Evolutionary conservation across 345 rosid genomes (phyloP).

Genomic region (Trapa incisa): DNA sequence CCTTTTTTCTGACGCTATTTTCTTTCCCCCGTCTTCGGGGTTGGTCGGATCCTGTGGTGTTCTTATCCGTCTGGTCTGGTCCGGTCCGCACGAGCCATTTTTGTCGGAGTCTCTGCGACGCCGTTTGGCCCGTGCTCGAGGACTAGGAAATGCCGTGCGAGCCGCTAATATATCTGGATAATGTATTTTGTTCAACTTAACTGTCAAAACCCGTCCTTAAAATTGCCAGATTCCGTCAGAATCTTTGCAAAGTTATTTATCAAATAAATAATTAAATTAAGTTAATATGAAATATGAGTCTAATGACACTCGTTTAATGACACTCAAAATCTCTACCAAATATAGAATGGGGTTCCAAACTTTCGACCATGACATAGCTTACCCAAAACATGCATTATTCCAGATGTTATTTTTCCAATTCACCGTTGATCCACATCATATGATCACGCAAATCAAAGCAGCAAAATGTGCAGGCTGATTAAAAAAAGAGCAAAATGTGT

Average conservation of each 20-base stretch:
- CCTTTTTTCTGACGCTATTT: no score
- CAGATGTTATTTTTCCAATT: no score
- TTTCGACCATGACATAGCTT: no score
- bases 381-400: no score
- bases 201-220: conserved; percentile 9
- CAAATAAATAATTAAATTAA: conserved; percentile 74
- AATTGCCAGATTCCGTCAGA: conserved; percentile 2
- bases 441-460: no score
- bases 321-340: no score
- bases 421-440: no score
- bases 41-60: no score
- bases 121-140: not conserved
- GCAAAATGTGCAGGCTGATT: no score
- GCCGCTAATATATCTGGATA: not conserved
- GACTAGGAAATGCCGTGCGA: not conserved
- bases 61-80: no score
- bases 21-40: not conserved
- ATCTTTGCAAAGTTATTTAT: conserved; percentile 78
- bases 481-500: not conserved
- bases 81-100: not conserved
- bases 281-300: conserved; percentile 30
- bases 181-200: not conserved
- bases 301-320: conserved; percentile 7
- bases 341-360: no score
- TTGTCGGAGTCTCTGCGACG: not conserved